These are phyloP conservation scores for Ophiostoma australiae DNA, from an alignment of 2,329 filamentous ascomycete genomes.

Conservation along the genomic window DNA sequence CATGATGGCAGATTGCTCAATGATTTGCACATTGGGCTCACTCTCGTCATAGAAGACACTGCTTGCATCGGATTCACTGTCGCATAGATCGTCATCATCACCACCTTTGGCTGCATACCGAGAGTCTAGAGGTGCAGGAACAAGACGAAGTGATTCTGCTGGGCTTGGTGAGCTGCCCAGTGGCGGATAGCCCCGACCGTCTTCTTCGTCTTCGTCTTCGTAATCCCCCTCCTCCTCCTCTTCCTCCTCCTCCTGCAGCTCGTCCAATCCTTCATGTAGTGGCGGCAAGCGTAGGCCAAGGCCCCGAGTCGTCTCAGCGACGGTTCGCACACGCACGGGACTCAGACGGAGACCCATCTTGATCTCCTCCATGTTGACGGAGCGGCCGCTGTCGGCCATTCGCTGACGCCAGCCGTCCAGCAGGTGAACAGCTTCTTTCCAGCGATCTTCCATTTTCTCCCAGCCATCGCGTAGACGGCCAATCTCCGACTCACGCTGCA, in stretches of 20 bases:
- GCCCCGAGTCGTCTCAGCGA: constrained; percentile 43
- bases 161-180: constrained; percentile 32
- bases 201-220: neutral
- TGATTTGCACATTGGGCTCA: constrained; percentile 43
- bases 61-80: constrained; percentile 40
- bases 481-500: constrained; percentile 89
- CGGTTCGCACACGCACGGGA: constrained; percentile 52
- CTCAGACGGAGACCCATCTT: constrained; percentile 63
- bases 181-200: neutral
- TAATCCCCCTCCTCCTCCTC: constrained; percentile 27
- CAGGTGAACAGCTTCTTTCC: constrained; percentile 82
- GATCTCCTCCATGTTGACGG: constrained; percentile 63
- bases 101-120: constrained; percentile 29
- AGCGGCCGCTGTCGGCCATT: constrained; percentile 65
- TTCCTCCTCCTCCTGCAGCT: constrained; percentile 28
- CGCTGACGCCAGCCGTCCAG: constrained; percentile 89
- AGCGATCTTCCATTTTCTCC: constrained; percentile 88
- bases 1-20: constrained; percentile 41
- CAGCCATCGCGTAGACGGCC: constrained; percentile 74
- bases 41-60: constrained; percentile 45
- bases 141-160: constrained; percentile 39
- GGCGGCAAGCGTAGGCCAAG: constrained; percentile 38
- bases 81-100: constrained; percentile 29
- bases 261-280: constrained; percentile 28
- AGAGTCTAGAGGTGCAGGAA: constrained; percentile 36